Conservation (phyloP, 345 rosid genomes). For the Cardamine chenopodiifolia region DNA sequence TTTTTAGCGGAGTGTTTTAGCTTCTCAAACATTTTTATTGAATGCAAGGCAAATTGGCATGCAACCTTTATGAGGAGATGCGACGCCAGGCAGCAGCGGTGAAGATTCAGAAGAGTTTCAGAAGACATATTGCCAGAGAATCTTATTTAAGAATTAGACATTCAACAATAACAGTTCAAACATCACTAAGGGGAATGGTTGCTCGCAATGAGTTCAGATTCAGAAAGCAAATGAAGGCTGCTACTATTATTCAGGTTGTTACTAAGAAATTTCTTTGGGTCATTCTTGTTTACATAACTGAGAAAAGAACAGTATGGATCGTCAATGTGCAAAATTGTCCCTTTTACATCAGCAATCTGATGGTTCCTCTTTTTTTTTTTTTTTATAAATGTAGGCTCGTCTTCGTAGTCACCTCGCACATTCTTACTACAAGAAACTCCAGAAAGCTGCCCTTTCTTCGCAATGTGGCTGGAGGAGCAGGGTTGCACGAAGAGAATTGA, state of each 20-base stretch:
- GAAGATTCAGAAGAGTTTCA: conserved; percentile 88
- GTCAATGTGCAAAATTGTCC: conserved; percentile 2
- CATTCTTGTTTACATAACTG: conserved; percentile 26
- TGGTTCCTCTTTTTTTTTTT: conserved; percentile 33
- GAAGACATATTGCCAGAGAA: conserved; percentile 62
- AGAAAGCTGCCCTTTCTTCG: conserved; percentile 70
- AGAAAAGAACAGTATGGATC: conserved; percentile 11
- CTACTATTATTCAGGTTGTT: conserved; percentile 81
- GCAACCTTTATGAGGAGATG: conserved; percentile 81
- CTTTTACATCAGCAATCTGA: conserved; percentile 21
- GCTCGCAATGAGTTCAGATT: conserved; percentile 94
- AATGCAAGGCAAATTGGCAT: conserved; percentile 72
- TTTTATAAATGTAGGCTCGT: conserved; percentile 62
- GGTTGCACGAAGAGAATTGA: conserved; percentile 88
- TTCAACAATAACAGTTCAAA: conserved; percentile 76
- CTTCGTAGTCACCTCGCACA: conserved; percentile 65
- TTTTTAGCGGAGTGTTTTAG: conserved; percentile 29
- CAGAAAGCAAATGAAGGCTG: conserved; percentile 91
- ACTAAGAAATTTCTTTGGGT: conserved; percentile 24
- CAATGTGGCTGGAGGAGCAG: conserved; percentile 99
- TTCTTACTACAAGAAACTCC: conserved; percentile 85
- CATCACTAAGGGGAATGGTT: conserved; percentile 89
- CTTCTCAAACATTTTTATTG: conserved; percentile 24
- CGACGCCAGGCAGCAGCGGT: conserved; percentile 85
- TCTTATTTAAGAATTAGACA: conserved; percentile 56